These are phyloP conservation scores for Corniculantispora saksenae DNA, from an alignment of 2,329 filamentous ascomycete species.

Conservation along the genomic window DNA sequence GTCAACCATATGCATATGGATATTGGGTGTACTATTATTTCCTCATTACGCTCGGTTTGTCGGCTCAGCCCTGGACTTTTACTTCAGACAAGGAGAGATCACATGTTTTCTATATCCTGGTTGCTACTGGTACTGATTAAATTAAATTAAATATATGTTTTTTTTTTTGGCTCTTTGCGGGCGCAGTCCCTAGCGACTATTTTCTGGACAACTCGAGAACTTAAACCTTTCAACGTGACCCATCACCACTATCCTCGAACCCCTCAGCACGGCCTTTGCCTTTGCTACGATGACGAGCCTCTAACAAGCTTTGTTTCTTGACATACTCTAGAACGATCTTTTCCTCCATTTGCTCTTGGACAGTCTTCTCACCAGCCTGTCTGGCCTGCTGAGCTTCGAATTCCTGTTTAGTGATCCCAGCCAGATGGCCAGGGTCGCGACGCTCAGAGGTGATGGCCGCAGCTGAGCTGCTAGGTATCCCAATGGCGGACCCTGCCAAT, in stretches of 20 bases:
- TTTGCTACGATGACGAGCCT: conserved; percentile 42
- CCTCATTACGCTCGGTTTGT: too few relatives aligned
- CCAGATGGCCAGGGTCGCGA: neutral
- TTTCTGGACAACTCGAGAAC: neutral
- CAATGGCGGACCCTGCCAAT: neutral
- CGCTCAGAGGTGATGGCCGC: neutral
- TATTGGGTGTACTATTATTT: too few relatives aligned
- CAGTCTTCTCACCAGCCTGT: conserved; percentile 41
- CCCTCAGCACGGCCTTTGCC: conserved; percentile 20
- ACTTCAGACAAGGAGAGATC: too few relatives aligned
- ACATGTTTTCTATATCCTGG: too few relatives aligned
- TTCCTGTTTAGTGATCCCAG: conserved; percentile 32
- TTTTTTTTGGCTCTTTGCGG: too few relatives aligned
- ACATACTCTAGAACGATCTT: conserved; percentile 73
- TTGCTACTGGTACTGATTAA: too few relatives aligned
- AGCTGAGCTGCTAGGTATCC: neutral
- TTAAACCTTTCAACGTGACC: neutral
- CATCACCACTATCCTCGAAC: neutral
- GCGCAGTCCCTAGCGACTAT: neutral
- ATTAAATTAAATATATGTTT: too few relatives aligned
- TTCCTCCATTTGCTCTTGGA: conserved; percentile 57
- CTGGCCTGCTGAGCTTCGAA: conserved; percentile 38
- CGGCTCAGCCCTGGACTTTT: too few relatives aligned
- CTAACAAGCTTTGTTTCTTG: conserved; percentile 70
- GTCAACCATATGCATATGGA: too few relatives aligned